Evolutionary conservation across 192 early-diverging fungal genomes (phyloP).

Genomic region (Umbelopsis sp.): DNA sequence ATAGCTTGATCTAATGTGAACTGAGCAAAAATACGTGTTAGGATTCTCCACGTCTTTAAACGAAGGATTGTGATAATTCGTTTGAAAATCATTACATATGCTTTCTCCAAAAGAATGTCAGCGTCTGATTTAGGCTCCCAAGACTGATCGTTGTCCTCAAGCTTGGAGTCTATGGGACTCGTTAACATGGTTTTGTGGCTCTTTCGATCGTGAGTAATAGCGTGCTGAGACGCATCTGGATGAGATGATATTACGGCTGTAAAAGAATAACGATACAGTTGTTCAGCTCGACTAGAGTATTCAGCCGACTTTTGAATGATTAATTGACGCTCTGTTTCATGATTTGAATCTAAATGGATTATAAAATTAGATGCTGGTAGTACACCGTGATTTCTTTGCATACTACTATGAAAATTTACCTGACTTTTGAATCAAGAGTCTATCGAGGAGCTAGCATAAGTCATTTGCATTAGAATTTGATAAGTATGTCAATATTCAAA

Average conservation of each 20-base stretch:
- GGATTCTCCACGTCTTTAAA: background rate
- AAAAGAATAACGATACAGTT: slow-evolving; percentile 26
- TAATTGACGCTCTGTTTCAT: slow-evolving; percentile 15
- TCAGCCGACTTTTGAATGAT: slow-evolving; percentile 36
- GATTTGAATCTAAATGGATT: background rate
- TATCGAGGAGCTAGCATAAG: background rate
- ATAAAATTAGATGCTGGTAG: background rate
- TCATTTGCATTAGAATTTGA: background rate
- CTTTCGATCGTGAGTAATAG: slow-evolving; percentile 13
- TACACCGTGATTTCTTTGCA: background rate
- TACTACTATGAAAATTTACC: background rate
- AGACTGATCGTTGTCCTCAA: background rate
- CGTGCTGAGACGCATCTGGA: slow-evolving; percentile 23
- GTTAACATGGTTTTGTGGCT: slow-evolving; percentile 3
- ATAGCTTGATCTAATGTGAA: slow-evolving; percentile 28
- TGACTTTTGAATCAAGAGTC: background rate
- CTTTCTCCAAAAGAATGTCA: slow-evolving; percentile 22
- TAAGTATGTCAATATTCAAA: too few relatives aligned
- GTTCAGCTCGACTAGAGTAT: slow-evolving; percentile 31
- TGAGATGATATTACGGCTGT: slow-evolving; percentile 13
- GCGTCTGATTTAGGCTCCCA: slow-evolving; percentile 8
- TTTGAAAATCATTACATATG: slow-evolving; percentile 21
- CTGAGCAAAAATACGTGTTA: slow-evolving; percentile 1
- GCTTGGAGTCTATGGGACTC: background rate
- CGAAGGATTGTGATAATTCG: too few relatives aligned